Conservation (phyloP, 2,329 filamentous ascomycete species). For the Lasiodiplodia theobromae region DNA sequence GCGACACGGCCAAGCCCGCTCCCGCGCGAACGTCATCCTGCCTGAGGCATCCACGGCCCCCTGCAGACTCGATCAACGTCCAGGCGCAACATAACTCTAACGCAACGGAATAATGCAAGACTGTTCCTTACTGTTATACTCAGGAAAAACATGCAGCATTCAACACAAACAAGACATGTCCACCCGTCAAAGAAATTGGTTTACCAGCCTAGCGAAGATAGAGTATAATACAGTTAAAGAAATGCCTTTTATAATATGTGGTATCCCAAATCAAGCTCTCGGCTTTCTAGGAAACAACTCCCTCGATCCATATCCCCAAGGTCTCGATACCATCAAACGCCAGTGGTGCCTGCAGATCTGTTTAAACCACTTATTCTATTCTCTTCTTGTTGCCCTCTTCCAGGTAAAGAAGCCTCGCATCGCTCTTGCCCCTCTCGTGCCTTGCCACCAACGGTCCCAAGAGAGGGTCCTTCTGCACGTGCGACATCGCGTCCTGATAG, state of each 20-base stretch:
- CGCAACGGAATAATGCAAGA: no score
- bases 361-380: constrained; percentile 69
- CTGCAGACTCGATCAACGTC: not conserved
- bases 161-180: not conserved
- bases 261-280: constrained; percentile 22
- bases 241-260: constrained; percentile 15
- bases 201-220: not conserved
- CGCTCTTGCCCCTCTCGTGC: constrained; percentile 85
- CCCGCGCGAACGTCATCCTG: constrained; percentile 20
- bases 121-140: no score
- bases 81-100: no score
- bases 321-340: constrained; percentile 16
- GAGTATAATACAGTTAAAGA: constrained; percentile 20
- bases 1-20: constrained; percentile 15
- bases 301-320: constrained; percentile 5
- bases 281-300: constrained; percentile 18
- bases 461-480: constrained; percentile 81
- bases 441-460: constrained; percentile 74
- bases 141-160: no score
- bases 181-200: not conserved
- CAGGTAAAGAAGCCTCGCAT: constrained; percentile 79
- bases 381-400: constrained; percentile 96
- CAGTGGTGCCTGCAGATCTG: constrained; percentile 4
- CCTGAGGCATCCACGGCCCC: constrained; percentile 6
- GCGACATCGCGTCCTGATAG: constrained; percentile 83